Conservation (phyloP, 208 protist genomes). For the Polymyxa betae region DNA sequence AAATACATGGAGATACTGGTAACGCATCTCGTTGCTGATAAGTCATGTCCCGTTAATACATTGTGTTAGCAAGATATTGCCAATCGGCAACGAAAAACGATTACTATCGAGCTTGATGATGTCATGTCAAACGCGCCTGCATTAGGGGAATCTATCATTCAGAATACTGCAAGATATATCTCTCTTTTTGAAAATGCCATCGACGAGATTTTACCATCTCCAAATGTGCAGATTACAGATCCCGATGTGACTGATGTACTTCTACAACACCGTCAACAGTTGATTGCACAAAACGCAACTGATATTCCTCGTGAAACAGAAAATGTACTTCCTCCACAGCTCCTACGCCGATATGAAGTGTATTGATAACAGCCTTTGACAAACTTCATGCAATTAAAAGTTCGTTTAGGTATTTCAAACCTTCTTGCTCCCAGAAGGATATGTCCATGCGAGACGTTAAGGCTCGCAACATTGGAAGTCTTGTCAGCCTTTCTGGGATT, state of each 20-base stretch:
- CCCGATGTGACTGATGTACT: slow-evolving; percentile 65
- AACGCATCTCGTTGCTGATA: background rate
- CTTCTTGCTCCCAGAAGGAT: background rate
- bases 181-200: slow-evolving; percentile 62
- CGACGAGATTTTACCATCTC: slow-evolving; percentile 65
- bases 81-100: slow-evolving; percentile 55
- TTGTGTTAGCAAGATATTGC: slow-evolving; percentile 56
- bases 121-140: slow-evolving; percentile 26
- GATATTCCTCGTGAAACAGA: slow-evolving; percentile 49
- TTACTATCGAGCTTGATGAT: slow-evolving; percentile 67
- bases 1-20: slow-evolving; percentile 20
- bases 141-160: slow-evolving; percentile 50
- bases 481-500: slow-evolving; percentile 74
- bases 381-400: slow-evolving; percentile 33
- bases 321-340: slow-evolving; percentile 54
- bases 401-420: slow-evolving; percentile 6
- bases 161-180: slow-evolving; percentile 68
- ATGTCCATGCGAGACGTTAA: slow-evolving; percentile 67
- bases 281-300: background rate
- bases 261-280: background rate
- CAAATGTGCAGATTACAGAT: background rate
- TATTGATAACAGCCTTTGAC: background rate
- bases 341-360: slow-evolving; percentile 64
- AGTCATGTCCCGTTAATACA: slow-evolving; percentile 43
- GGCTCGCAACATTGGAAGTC: slow-evolving; percentile 69